These are phyloP conservation scores for Oryza coarctata DNA, from an alignment of 176 grass and related monocot species.

Conservation along the genomic window DNA sequence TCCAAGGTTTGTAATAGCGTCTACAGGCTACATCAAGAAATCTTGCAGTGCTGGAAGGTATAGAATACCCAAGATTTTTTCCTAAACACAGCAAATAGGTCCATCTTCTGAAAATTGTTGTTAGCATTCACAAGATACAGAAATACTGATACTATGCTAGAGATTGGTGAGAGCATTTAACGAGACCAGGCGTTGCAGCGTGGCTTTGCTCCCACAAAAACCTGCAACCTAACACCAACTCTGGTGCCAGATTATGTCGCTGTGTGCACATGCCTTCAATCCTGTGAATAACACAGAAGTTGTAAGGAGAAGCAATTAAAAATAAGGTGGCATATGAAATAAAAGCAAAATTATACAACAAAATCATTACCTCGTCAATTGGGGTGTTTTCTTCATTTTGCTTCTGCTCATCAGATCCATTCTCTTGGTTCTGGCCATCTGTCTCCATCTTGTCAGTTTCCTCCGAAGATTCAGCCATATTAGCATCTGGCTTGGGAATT, in stretches of 20 bases:
- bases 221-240: constrained; percentile 1
- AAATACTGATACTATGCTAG: neutral
- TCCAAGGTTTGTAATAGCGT: neutral
- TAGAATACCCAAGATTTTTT: neutral
- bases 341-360: neutral
- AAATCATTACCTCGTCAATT: constrained; percentile 54
- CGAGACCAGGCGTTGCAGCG: neutral
- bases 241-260: neutral
- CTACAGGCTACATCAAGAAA: constrained; percentile 21
- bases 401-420: constrained; percentile 45
- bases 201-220: neutral
- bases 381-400: constrained; percentile 51
- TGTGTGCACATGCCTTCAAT: constrained; percentile 26
- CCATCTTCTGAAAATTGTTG: constrained; percentile 26
- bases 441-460: constrained; percentile 71
- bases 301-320: neutral
- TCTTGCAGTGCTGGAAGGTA: neutral
- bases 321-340: neutral
- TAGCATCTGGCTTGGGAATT: constrained; percentile 55
- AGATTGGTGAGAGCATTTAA: neutral
- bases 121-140: constrained; percentile 39
- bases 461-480: constrained; percentile 46
- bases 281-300: constrained; percentile 14
- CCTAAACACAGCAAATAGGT: neutral
- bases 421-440: constrained; percentile 48